Evolutionary conservation across 169 alveolate species (phyloP).

Genomic region (Pseudocohnilembus persalinus): DNA sequence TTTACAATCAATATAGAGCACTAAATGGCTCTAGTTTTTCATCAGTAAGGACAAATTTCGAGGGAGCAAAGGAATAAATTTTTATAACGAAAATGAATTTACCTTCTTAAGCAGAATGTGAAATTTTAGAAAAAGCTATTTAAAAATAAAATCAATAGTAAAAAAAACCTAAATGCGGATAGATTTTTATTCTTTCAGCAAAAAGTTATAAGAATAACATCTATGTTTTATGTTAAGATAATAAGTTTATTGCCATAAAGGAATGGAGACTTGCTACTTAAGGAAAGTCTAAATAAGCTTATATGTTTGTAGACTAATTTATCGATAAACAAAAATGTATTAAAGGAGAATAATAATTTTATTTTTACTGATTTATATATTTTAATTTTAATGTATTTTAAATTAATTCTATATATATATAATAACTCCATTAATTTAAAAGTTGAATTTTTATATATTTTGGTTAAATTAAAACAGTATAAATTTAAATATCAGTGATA

Average conservation of each 20-base stretch:
- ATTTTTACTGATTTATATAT: neutral
- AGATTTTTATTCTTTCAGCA: neutral
- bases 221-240: neutral
- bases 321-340: neutral
- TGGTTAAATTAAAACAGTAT: no score
- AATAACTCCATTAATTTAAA: no score
- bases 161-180: neutral
- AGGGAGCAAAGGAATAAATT: constrained; percentile 4
- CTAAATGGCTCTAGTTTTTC: constrained; percentile 19
- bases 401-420: no score
- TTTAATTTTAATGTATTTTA: no score
- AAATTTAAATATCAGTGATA: neutral
- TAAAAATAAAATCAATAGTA: no score
- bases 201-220: neutral
- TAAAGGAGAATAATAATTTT: no score
- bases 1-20: constrained; percentile 12
- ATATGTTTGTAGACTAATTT: neutral
- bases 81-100: constrained; percentile 10
- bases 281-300: neutral
- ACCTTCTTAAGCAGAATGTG: neutral
- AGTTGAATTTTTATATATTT: no score
- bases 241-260: neutral
- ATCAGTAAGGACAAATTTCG: constrained; percentile 8
- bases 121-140: neutral
- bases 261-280: neutral